Base-by-base conservation (phyloP, 306 rosid species). In the Urtica urens region DNA sequence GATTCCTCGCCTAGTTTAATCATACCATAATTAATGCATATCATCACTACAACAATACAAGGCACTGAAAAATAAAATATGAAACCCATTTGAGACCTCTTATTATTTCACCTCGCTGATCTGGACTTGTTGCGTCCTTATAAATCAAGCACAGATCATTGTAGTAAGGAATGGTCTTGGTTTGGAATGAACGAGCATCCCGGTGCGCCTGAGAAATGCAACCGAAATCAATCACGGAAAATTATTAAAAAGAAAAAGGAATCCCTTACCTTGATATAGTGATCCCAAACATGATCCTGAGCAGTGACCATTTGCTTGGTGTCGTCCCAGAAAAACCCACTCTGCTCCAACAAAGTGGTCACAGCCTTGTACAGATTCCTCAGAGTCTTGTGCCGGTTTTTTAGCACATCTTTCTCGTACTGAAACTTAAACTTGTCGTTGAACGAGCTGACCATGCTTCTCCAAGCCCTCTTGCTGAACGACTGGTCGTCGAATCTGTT, bases 401-500 rank as follows among this genome's bases (percentile, higher is more conserved):
- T 83, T 2, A 83, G 72, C 38, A 80, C 80, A 49, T 83, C 94
- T 56, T 80, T 83, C 62, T 83, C 94, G 55, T 67, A 83, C 49
- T 75, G 82, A 53, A 65, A 77, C 49, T 72, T 74, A 71, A 83
- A 79, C 70, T 77, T 83, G 12, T 49, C 60, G 65, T 74, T 77
- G 76, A 83, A 83, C 65, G 57, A 24, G 20, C 65, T 64, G 34
- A 74, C 62, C 86, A 83, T 83, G 31, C 66, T 70, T 53, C 72
- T 77, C 94, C 94, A 83, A 1, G 90, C 80, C 31, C 73, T 58
- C 57, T 74, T 69, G 71, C 90, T 72, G 72, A 77, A 79, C 67
- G 77, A 62, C 59, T 77, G 78, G 49, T 83, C 90, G 61, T 79
- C 83, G 50, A 72, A 62, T 69, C 37, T 72, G 64, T 58, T 64